phyloP scores from a whole-genome alignment of 129 eudicot species.

The Chrysanthemum lavandulifolium region DNA sequence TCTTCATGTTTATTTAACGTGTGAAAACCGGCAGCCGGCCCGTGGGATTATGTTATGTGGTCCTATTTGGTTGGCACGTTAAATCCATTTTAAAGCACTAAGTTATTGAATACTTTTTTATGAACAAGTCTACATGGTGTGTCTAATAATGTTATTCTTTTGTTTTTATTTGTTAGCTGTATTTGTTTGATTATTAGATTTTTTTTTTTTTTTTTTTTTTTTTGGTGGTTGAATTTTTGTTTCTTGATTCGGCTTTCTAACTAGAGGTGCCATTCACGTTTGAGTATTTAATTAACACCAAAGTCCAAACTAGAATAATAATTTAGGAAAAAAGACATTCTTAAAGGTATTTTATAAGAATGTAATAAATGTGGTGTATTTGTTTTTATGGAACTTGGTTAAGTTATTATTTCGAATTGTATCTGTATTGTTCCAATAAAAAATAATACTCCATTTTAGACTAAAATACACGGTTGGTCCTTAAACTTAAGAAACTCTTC shows the following conservation, averaged over 20 bases:
- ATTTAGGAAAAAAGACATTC: no score
- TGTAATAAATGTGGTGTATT: no score
- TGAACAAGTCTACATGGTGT: conserved; percentile 19
- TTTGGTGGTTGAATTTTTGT: background rate
- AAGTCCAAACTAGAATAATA: no score
- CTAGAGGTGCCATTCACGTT: background rate
- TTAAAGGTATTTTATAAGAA: no score
- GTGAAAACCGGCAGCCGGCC: conserved; percentile 33
- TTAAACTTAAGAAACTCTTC: no score
- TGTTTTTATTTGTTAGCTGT: background rate
- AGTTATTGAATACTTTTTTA: background rate
- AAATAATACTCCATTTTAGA: no score
- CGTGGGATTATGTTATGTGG: conserved; percentile 15
- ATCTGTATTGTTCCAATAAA: no score
- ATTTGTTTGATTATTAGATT: background rate
- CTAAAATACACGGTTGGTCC: no score
- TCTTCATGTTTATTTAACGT: conserved; percentile 1
- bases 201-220: no score
- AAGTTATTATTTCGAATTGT: no score
- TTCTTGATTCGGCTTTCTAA: background rate
- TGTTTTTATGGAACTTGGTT: no score
- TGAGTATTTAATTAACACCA: no score
- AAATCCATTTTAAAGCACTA: conserved; percentile 24
- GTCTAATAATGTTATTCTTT: background rate
- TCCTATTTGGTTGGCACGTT: conserved; percentile 23